Evolutionary conservation across 805 yeast genomes (phyloP).

Genomic region (Starmerella floricola): DNA sequence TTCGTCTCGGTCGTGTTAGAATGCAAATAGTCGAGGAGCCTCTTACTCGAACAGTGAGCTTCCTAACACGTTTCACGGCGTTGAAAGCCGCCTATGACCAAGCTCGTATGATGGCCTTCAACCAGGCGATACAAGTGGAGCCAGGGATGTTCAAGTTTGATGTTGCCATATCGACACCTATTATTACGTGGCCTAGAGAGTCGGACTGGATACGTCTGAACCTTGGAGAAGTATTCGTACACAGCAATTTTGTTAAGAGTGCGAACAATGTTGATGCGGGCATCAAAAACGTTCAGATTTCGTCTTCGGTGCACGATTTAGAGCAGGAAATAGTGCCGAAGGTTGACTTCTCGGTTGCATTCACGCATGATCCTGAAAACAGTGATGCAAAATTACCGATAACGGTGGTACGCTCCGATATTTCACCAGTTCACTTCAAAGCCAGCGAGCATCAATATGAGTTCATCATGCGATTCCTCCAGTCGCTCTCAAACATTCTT

Average conservation of each 20-base stretch:
- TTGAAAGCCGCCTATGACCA: constrained; percentile 85
- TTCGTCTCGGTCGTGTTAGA: constrained; percentile 63
- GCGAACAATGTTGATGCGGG: constrained; percentile 54
- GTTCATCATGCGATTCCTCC: constrained; percentile 44
- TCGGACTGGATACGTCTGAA: constrained; percentile 54
- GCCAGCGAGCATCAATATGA: constrained; percentile 63
- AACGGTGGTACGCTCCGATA: constrained; percentile 41
- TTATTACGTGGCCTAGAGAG: constrained; percentile 58
- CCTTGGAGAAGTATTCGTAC: constrained; percentile 69
- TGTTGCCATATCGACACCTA: constrained; percentile 66
- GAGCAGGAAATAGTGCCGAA: constrained; percentile 35
- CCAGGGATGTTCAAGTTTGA: constrained; percentile 59
- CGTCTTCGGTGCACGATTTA: constrained; percentile 41
- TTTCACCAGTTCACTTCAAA: constrained; percentile 50
- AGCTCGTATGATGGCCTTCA: constrained; percentile 78
- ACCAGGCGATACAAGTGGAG: constrained; percentile 56
- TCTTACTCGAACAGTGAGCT: constrained; percentile 51
- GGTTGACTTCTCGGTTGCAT: constrained; percentile 12
- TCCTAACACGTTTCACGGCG: constrained; percentile 58
- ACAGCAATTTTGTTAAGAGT: constrained; percentile 40
- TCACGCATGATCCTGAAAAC: constrained; percentile 7
- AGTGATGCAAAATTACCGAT: constrained; percentile 19
- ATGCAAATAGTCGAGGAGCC: constrained; percentile 50
- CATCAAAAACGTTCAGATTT: constrained; percentile 55
- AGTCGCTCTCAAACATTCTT: constrained; percentile 45